phyloP scores from a whole-genome alignment of 495 filamentous ascomycete genomes.

The Elasticomyces elasticus region DNA sequence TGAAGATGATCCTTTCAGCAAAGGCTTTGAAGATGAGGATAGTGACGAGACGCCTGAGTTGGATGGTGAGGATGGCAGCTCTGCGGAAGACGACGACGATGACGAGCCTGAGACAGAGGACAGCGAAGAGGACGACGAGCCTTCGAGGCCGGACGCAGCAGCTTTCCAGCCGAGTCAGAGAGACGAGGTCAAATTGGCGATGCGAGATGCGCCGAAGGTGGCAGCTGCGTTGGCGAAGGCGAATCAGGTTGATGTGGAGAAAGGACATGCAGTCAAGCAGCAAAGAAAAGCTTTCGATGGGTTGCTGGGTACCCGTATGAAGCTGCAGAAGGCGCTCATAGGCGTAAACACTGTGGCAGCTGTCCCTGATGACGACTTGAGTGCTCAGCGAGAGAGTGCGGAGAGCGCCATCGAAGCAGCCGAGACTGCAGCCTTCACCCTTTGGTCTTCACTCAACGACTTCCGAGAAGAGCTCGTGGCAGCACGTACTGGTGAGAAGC shows the following conservation, averaged over 20 bases:
- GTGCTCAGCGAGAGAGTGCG: background rate
- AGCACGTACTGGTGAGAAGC: conserved; percentile 46
- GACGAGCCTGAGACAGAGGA: conserved; percentile 31
- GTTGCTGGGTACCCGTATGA: conserved; percentile 77
- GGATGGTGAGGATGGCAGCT: conserved; percentile 32
- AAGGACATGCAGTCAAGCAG: conserved; percentile 73
- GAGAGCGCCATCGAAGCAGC: conserved; percentile 53
- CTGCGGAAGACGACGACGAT: conserved; percentile 30
- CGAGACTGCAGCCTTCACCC: conserved; percentile 73
- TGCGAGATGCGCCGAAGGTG: conserved; percentile 64
- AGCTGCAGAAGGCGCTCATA: conserved; percentile 79
- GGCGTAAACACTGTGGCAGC: conserved; percentile 60
- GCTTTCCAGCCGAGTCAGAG: conserved; percentile 2
- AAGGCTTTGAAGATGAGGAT: conserved; percentile 24
- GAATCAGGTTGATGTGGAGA: conserved; percentile 66
- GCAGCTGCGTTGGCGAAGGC: conserved; percentile 60
- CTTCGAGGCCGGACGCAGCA: conserved; percentile 22
- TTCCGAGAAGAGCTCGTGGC: conserved; percentile 54
- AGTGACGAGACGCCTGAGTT: conserved; percentile 33
- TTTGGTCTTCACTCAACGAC: conserved; percentile 75
- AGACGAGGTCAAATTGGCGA: conserved; percentile 51
- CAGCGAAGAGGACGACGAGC: conserved; percentile 30
- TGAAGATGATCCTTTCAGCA: conserved; percentile 37
- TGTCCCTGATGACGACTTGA: conserved; percentile 22
- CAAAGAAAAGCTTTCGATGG: conserved; percentile 80